Base-by-base conservation (phyloP, 306 rosid genomes). In the Benincasa hispida region DNA sequence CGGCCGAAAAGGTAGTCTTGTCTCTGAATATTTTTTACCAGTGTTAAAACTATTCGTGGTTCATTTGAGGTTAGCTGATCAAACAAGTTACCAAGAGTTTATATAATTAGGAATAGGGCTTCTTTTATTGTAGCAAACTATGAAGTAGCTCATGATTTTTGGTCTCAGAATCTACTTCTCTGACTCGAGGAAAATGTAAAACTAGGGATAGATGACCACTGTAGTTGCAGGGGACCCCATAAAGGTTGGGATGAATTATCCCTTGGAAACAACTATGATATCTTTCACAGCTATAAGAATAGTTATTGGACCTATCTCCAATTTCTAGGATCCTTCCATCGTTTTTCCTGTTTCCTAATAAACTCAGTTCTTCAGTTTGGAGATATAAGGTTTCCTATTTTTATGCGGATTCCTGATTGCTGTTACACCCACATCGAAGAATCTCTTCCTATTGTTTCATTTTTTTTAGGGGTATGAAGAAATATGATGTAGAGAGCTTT, bases 1-100 rank as follows among this genome's bases (percentile, higher is more conserved):
- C 73, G 99, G 99, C 79, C 88, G 90, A 68, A 95, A 90, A 86
- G 99, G 99, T 95, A 87, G 67, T 70, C 12, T 21, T 59, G 13
- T 62, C 73, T 77, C 55, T 42, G 47, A 60, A 48, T 62, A 42
- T 48, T 11, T 37, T 50, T 28, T 50, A 14, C 30, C 15, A 45
- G 24, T 59, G 57, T 47, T 45, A 12, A 54, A 53, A n/a, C 4
- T 51, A 4, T 42, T 39, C 11, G 9, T 47, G 72, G 30, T 10
- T 66, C 14, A 21, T 39, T 66, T 1, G 34, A 67, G 74, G 32
- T 67, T 21, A 21, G 34, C 74, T 39, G 19, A 41, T 41, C 10
- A 25, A 12, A 22, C 8, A 21, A 42, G 25, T 42, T 68, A 68
- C 74, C 22, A 7, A 67, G 74, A 67, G 54, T 39, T 41, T 41